Evolutionary conservation across 805 yeast genomes (phyloP), one percentile per base, ranked within the genome.

Genomic region (Suhomyces emberorum): DNA sequence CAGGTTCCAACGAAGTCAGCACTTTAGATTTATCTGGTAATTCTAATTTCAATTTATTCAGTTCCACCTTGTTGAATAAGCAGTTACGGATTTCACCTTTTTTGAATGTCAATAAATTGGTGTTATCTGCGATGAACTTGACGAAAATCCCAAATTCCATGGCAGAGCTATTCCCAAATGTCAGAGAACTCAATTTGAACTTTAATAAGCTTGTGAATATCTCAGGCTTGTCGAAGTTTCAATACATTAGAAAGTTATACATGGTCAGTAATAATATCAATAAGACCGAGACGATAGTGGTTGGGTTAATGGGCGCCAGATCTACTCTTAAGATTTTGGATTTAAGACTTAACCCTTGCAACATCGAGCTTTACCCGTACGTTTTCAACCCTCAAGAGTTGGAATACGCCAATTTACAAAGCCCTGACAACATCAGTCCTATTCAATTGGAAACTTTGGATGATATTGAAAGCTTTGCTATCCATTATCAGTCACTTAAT

Each of bases 391-490:
- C 74, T 4, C 62, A 63, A 7, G 77, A 68, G 33, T 38, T 57
- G 14, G 67, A 57, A 17, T 47, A 47, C 21, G 36, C 42, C 23
- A 42, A 19, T 30, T 37, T 11, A 27, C 43, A 18, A 37, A 44
- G n/a, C 3, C 39, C 40, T 1, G 46, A 42, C 9, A 41, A 47
- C 15, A 32, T 47, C n/a, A 60, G 60, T 33, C 66, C 70, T 3
- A 59, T 74, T 12, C 71, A 65, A 27, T 48, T 74, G 28, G 75
- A 70, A 24, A 69, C 68, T 4, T 50, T 64, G 31, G 79, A 74
- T 32, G 81, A 75, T 41, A 71, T 76, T 16, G 78, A 73, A 43
- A 74, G 71, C 16, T 76, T 76, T 39, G 58, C 70, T 1, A 64
- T 67, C 6, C 74, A 70, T 37, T 76, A 72, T 46, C 57, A 64